phyloP scores from a whole-genome alignment of 2,329 filamentous ascomycete genomes.

The Exophiala sp. region DNA sequence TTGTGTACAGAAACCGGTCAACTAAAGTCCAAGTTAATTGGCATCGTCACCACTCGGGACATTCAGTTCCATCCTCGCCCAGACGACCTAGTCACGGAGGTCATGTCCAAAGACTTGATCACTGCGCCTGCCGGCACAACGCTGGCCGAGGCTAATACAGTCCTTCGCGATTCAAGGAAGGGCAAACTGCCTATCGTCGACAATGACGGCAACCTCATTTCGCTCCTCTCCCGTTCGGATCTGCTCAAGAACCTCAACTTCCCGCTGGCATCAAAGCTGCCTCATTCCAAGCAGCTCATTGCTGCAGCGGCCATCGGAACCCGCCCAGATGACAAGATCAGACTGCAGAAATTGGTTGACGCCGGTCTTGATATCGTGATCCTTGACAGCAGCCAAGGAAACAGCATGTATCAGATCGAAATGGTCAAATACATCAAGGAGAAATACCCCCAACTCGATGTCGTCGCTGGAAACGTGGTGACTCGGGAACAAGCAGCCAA shows the following conservation, averaged over 20 bases:
- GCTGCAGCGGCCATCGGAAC: slow-evolving; percentile 94
- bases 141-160: slow-evolving; percentile 81
- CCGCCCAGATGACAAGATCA: slow-evolving; percentile 81
- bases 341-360: slow-evolving; percentile 81
- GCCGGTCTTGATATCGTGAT: slow-evolving; percentile 93
- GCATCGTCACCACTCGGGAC: slow-evolving; percentile 96
- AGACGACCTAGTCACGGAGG: slow-evolving; percentile 67
- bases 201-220: slow-evolving; percentile 74
- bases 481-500: slow-evolving; percentile 91
- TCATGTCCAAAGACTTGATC: slow-evolving; percentile 94
- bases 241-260: slow-evolving; percentile 98
- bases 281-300: slow-evolving; percentile 94
- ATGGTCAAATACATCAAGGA: slow-evolving; percentile 97
- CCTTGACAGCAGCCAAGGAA: slow-evolving; percentile 93
- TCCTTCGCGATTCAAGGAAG: slow-evolving; percentile 94
- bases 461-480: slow-evolving; percentile 97
- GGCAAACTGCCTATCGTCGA: slow-evolving; percentile 95
- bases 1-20: slow-evolving; percentile 70
- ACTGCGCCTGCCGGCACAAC: slow-evolving; percentile 79
- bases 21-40: slow-evolving; percentile 89
- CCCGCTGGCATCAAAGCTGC: slow-evolving; percentile 90
- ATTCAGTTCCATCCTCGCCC: slow-evolving; percentile 87
- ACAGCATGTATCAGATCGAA: slow-evolving; percentile 96
- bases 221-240: slow-evolving; percentile 88
- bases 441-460: slow-evolving; percentile 77